phyloP scores from a whole-genome alignment of 1,284 basidiomycete species.

The Neonothopanus nambi region DNA sequence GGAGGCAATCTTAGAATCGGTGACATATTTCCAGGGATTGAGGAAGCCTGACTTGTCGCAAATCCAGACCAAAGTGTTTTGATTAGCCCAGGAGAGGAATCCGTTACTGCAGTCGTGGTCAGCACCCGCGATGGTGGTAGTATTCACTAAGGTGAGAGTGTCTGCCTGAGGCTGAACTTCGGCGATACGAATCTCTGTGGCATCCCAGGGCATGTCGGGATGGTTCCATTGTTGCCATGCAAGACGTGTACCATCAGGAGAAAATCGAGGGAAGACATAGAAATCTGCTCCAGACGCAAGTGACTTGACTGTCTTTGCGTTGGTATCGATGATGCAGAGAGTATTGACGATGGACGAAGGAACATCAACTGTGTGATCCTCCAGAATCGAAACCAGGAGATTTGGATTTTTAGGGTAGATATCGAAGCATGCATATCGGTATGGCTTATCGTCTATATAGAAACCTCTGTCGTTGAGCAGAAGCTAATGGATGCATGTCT shows the following conservation, averaged over 20 bases:
- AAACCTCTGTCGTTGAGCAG: constrained; percentile 1
- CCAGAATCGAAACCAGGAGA: constrained; percentile 56
- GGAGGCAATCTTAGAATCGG: constrained; percentile 32
- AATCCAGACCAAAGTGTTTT: constrained; percentile 64
- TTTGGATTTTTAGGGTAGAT: constrained; percentile 46
- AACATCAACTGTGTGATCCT: constrained; percentile 65
- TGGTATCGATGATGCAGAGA: constrained; percentile 56
- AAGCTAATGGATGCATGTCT: background rate
- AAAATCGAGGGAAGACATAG: constrained; percentile 64
- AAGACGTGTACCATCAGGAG: constrained; percentile 64
- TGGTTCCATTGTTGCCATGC: constrained; percentile 76
- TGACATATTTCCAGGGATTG: constrained; percentile 64
- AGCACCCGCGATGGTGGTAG: constrained; percentile 46
- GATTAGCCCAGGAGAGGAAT: constrained; percentile 61
- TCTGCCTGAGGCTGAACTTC: constrained; percentile 31
- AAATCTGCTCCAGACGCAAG: constrained; percentile 66
- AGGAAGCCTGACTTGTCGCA: constrained; percentile 69
- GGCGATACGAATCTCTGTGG: constrained; percentile 59
- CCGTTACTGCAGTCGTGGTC: constrained; percentile 45
- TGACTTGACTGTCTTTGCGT: constrained; percentile 38
- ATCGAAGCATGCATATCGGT: constrained; percentile 59
- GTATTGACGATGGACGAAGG: constrained; percentile 58
- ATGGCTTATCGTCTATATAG: constrained; percentile 45
- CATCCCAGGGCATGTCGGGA: constrained; percentile 86
- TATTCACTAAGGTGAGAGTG: constrained; percentile 33